Percentiles rank a stretch among this genome's conserved stretches.
These are phyloP conservation scores for Salix brachista DNA, from an alignment of 345 rosid species.

Conservation along the genomic window DNA sequence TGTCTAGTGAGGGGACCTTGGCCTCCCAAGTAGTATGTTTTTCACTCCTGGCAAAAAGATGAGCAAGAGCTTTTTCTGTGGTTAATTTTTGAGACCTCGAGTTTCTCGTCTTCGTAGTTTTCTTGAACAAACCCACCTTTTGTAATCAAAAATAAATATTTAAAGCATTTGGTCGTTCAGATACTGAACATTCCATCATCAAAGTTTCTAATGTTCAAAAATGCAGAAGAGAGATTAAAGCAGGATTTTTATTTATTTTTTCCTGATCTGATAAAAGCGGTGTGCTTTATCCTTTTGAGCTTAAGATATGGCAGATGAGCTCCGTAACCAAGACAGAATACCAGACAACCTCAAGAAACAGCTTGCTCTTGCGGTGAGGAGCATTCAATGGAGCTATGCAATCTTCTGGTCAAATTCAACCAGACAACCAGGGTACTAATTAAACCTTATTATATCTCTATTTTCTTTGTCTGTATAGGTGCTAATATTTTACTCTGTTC, in stretches of 20 bases:
- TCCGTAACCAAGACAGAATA: conserved; percentile 30
- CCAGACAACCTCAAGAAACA: conserved; percentile 63
- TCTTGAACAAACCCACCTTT: background rate
- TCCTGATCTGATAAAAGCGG: background rate
- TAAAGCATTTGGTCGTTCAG: background rate
- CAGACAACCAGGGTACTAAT: conserved; percentile 65
- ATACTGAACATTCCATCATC: background rate
- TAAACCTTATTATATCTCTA: background rate
- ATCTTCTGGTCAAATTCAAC: conserved; percentile 88
- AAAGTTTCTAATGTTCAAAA: background rate
- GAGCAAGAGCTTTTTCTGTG: background rate
- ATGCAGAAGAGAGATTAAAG: background rate
- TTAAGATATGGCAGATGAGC: conserved; percentile 32
- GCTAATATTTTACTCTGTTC: background rate
- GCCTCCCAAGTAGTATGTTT: background rate
- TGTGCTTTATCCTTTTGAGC: background rate
- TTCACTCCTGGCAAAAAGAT: background rate
- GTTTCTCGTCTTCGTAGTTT: background rate
- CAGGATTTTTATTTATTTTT: background rate
- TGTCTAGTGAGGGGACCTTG: background rate
- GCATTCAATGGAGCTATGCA: conserved; percentile 87
- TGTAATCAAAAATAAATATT: background rate
- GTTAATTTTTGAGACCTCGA: background rate
- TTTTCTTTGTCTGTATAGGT: conserved; percentile 1
- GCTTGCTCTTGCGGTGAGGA: conserved; percentile 79